Conservation (phyloP, 768 basidiomycete genomes). For the Kwoniella europaea region DNA sequence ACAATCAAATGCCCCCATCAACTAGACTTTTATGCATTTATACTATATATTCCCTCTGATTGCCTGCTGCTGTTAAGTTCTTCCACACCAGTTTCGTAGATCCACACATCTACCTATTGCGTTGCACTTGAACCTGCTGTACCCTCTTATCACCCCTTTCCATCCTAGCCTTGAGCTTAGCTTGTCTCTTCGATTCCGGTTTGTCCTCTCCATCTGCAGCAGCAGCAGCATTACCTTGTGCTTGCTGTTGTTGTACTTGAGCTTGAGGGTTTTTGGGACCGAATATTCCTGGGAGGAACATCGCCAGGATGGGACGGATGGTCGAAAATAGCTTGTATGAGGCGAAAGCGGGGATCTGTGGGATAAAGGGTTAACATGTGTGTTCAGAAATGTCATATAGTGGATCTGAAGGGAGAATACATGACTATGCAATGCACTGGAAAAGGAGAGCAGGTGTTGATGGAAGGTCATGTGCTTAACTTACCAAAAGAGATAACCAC, state of each 20-base stretch:
- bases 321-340: constrained; percentile 52
- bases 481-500: constrained; percentile 52
- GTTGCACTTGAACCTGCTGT: constrained; percentile 44
- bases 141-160: constrained; percentile 58
- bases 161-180: constrained; percentile 52
- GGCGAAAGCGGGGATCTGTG: constrained; percentile 52
- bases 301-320: constrained; percentile 47
- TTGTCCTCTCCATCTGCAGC: constrained; percentile 15
- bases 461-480: constrained; percentile 4
- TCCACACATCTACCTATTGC: neutral
- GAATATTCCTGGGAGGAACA: constrained; percentile 51
- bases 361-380: neutral
- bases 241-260: constrained; percentile 6
- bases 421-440: no score
- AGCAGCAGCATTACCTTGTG: constrained; percentile 10
- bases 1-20: no score
- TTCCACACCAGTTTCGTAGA: no score
- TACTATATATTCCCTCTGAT: no score
- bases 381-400: no score
- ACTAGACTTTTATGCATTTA: no score
- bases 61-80: neutral
- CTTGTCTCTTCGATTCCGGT: constrained; percentile 47
- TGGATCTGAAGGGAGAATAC: no score
- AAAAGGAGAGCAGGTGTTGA: no score
- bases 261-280: constrained; percentile 39